Base-by-base conservation (phyloP, 345 rosid genomes). In the Lagerstroemia speciosa region DNA sequence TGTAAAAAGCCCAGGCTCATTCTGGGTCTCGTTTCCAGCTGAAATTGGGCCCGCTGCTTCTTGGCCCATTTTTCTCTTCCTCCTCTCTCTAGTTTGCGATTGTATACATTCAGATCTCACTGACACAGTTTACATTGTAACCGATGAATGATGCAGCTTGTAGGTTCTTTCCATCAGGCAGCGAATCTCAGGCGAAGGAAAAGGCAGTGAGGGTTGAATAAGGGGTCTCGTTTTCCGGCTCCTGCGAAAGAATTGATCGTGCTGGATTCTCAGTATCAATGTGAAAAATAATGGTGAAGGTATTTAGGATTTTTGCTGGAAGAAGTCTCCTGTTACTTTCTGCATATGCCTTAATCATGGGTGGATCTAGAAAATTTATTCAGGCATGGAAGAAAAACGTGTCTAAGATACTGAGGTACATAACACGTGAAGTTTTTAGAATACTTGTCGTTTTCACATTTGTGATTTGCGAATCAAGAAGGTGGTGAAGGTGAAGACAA, bases 101-200 rank as follows among this genome's bases (percentile, higher is more conserved):
- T n/a, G 1, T 57, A 36, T 27, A 5, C 27, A 27, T 24, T 41
- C 19, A 91, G 77, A 73, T 86, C 93, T 83, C 82, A 75, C 10
- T 90, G 88, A 20, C 1, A 86, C 91, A 71, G 90, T 92, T 66
- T 82, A 89, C 46, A 96, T 84, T 75, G 92, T 76, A 33, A 84
- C 81, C 81, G 62, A 74, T 11, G 48, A n/a, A n/a, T n/a, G 19
- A 15, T 45, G 50, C 50, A 45, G 50, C 50, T 45, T 45, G 17
- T 45, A 45, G 50, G 50, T 9, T 12, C 16, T 15, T 5, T 11
- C 3, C 4, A 45, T 12, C 15, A 45, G 50, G 16, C 17, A 19
- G 3, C 5, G 3, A 19, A 45, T 15, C 50, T 3, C 15, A 4
- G 3, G 4, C 17, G 11, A 43, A 16, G 16, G 11, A 43, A 43